These are phyloP conservation scores for Verticillium alfalfae DNA, from an alignment of 2,329 filamentous ascomycete species.

Conservation along the genomic window DNA sequence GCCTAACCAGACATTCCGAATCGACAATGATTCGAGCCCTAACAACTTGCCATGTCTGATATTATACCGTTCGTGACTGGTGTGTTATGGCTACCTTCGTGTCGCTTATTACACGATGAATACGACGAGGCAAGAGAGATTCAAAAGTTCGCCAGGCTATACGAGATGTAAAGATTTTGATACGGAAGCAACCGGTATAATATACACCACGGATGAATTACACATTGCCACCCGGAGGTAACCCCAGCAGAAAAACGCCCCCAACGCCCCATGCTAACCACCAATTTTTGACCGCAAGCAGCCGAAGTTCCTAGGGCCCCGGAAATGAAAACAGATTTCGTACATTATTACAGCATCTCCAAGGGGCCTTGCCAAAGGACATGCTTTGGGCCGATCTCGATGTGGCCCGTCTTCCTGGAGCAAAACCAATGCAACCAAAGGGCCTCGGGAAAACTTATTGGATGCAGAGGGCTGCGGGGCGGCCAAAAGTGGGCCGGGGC, in stretches of 20 bases:
- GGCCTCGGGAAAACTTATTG: slow-evolving; percentile 24
- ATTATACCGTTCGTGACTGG: too few species aligned
- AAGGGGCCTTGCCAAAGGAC: background rate
- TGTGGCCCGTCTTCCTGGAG: slow-evolving; percentile 1
- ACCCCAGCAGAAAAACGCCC: background rate
- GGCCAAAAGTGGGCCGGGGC: slow-evolving; percentile 24
- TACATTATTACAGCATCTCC: background rate
- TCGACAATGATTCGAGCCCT: too few species aligned
- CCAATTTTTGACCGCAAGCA: background rate
- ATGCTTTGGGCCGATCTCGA: background rate
- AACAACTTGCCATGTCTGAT: too few species aligned
- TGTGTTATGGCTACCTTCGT: too few species aligned
- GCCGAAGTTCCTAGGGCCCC: background rate
- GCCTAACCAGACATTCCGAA: too few species aligned
- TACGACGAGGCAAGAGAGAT: too few species aligned
- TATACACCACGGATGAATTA: background rate
- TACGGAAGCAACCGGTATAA: background rate
- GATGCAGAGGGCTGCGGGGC: slow-evolving; percentile 26
- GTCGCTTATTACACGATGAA: too few species aligned
- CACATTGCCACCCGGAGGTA: too few species aligned
- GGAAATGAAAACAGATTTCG: background rate
- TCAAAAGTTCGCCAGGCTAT: too few species aligned
- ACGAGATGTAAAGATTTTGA: too few species aligned
- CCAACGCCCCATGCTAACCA: background rate
- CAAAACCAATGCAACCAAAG: slow-evolving; percentile 28